Evolutionary conservation across 2,329 filamentous ascomycete genomes (phyloP), one percentile per base, ranked within the genome.

Genomic region (Coniosporium tulheliwenetii): DNA sequence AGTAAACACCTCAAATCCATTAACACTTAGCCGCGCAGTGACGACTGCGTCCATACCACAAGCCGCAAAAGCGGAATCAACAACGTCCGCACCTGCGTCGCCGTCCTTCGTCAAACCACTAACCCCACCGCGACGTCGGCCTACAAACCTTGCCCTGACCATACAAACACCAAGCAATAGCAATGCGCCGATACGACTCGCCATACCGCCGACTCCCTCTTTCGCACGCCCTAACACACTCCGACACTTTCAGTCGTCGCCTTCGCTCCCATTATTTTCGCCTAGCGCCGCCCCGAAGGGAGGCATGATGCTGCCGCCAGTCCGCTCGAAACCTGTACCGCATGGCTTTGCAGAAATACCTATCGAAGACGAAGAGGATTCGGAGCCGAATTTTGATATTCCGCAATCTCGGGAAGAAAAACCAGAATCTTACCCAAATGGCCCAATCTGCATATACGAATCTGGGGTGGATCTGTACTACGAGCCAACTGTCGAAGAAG

Each of bases 31-130:
- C 15, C 68, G 71, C 5, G 56, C 64, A 10, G 63, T 67, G 39
- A 55, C 67, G 12, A 67, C 70, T 41, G 52, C 77, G 70, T 40
- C 79, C 66, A 69, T 52, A 56, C 71, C 48, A 60, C 48, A 67
- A 8, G 62, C 66, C 1, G 60, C 74, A 41, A 64, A 70, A 9
- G 59, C 62, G 10, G 55, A 62, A 19, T 55, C 56, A 43, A 56
- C 56, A 36, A 57, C 62, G 35, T 76, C 78, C 0, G 81, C 83
- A 34, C 80, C 83, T 5, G 69, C 75, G 2, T 84, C 81, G 2
- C 81, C 81, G 3, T 76, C 76, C 1, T 91, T 91, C 54, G 85
- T 87, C 52, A 86, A 86, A 57, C 84, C 84, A 8, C 73, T 71
- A 36, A 82, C 83, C 36, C 80, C 81, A 53, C 77, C 56, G 2